Conservation (phyloP, 1,284 basidiomycete genomes). For the Cerioporus squamosus region DNA sequence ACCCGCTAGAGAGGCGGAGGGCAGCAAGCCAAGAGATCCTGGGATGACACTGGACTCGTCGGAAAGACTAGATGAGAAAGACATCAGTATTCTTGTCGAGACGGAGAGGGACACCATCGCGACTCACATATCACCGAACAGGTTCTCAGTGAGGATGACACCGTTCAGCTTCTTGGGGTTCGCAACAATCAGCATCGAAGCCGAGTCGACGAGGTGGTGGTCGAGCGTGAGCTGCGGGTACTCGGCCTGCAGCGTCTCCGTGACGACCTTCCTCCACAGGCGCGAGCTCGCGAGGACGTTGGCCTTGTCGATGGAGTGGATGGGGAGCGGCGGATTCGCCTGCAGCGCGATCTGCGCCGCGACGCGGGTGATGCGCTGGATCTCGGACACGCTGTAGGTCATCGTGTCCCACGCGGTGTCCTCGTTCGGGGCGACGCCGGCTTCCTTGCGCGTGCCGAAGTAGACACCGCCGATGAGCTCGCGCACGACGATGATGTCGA, state of each 20-base stretch:
- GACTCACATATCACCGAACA: conserved; percentile 95
- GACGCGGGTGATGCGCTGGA: conserved; percentile 94
- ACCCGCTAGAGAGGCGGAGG: conserved; percentile 94
- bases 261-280: conserved; percentile 93
- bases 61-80: conserved; percentile 70
- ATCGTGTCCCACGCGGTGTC: conserved; percentile 89
- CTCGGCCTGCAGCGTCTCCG: conserved; percentile 81
- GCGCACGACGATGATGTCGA: conserved; percentile 92
- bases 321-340: conserved; percentile 82
- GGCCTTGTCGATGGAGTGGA: conserved; percentile 98
- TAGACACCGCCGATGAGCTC: conserved; percentile 95
- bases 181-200: conserved; percentile 94
- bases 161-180: conserved; percentile 96
- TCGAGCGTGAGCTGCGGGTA: conserved; percentile 87
- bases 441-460: conserved; percentile 94
- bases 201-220: conserved; percentile 95
- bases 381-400: conserved; percentile 91
- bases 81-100: conserved; percentile 3
- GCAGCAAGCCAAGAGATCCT: conserved; percentile 94
- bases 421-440: conserved; percentile 61
- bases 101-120: conserved; percentile 3
- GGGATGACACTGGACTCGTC: conserved; percentile 98
- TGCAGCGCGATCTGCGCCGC: conserved; percentile 92
- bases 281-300: conserved; percentile 97
- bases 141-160: conserved; percentile 92